phyloP scores from a whole-genome alignment of 495 filamentous ascomycete genomes.

The Penicillium lagena region DNA sequence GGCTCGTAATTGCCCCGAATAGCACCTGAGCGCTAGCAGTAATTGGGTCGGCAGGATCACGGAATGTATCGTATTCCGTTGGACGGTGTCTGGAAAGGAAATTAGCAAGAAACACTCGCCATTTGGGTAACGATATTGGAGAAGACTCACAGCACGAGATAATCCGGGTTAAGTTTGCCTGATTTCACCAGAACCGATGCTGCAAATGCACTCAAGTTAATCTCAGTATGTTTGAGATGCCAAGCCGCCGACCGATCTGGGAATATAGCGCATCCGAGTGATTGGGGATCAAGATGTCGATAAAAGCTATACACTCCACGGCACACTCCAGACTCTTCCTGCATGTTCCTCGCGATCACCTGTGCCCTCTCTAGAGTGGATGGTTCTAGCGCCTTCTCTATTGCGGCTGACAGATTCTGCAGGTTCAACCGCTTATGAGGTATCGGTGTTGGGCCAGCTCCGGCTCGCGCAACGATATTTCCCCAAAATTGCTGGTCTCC shows the following conservation, averaged over 20 bases:
- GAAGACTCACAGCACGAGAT: constrained; percentile 56
- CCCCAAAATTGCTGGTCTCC: constrained; percentile 83
- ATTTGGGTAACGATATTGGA: neutral
- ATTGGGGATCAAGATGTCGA: constrained; percentile 50
- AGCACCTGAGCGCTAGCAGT: constrained; percentile 65
- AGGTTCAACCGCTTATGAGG: constrained; percentile 62
- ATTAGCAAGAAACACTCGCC: constrained; percentile 1
- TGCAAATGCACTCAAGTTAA: constrained; percentile 59
- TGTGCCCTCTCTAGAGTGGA: constrained; percentile 48
- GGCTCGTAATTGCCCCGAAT: constrained; percentile 59
- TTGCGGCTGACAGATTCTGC: constrained; percentile 54
- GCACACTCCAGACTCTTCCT: constrained; percentile 54
- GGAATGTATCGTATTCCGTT: constrained; percentile 59
- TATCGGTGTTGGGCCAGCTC: constrained; percentile 66
- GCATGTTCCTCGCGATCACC: constrained; percentile 51
- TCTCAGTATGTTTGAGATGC: constrained; percentile 55
- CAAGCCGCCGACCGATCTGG: constrained; percentile 60
- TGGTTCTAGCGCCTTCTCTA: constrained; percentile 48
- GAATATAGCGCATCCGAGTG: constrained; percentile 53
- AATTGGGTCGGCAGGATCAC: constrained; percentile 63
- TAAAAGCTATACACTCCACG: constrained; percentile 61
- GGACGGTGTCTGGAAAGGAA: constrained; percentile 45
- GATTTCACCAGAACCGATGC: constrained; percentile 55
- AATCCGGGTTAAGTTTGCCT: constrained; percentile 50
- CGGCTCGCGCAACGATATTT: constrained; percentile 62